phyloP scores from a whole-genome alignment of 2,329 filamentous ascomycete genomes.

The Cladosporium sp. region DNA sequence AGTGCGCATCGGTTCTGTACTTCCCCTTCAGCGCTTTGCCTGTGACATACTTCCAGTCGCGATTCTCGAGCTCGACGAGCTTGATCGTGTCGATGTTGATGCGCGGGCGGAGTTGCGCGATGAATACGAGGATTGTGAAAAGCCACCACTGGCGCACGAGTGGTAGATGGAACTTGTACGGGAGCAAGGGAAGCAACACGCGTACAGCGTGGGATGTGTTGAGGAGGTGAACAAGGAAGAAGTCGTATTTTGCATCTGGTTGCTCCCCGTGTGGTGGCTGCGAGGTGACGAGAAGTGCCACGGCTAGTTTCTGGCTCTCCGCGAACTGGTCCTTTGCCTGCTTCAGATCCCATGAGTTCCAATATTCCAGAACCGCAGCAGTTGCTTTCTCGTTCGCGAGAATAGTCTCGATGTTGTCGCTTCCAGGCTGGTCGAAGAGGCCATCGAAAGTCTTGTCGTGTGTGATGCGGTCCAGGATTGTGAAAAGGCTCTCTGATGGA shows the following conservation, averaged over 20 bases:
- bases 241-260: slow-evolving; percentile 59
- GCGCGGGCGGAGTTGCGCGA: slow-evolving; percentile 66
- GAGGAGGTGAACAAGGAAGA: slow-evolving; percentile 75
- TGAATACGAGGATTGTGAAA: slow-evolving; percentile 70
- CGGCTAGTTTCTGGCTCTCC: slow-evolving; percentile 57
- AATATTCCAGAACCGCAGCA: slow-evolving; percentile 72
- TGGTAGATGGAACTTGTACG: slow-evolving; percentile 63
- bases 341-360: slow-evolving; percentile 76
- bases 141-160: slow-evolving; percentile 89
- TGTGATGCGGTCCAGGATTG: slow-evolving; percentile 66
- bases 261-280: slow-evolving; percentile 38
- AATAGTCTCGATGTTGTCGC: slow-evolving; percentile 61
- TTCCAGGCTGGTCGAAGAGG: slow-evolving; percentile 55
- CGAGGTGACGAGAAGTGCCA: slow-evolving; percentile 55
- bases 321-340: slow-evolving; percentile 71
- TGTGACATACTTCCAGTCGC: slow-evolving; percentile 73
- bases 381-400: slow-evolving; percentile 69
- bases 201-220: slow-evolving; percentile 84
- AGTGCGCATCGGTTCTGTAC: slow-evolving; percentile 72
- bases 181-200: slow-evolving; percentile 75
- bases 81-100: slow-evolving; percentile 63
- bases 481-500: slow-evolving; percentile 56
- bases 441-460: slow-evolving; percentile 66
- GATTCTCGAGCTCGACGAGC: slow-evolving; percentile 55
- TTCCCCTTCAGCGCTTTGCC: slow-evolving; percentile 64